phyloP scores from a whole-genome alignment of 176 grass and related monocot genomes.

The Bolboschoenus planiculmis region DNA sequence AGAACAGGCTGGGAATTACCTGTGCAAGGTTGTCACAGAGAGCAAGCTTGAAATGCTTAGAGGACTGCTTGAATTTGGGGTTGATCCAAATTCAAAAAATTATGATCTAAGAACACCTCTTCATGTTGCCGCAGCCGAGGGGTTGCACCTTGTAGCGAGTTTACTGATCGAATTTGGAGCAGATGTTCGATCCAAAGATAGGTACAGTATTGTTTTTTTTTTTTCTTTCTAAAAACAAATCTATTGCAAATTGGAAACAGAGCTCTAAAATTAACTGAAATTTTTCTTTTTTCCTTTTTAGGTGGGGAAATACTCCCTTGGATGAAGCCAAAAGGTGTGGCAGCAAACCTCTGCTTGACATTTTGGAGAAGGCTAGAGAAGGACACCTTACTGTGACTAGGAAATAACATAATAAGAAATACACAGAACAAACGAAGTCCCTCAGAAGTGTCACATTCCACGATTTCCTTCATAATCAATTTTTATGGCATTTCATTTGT shows the following conservation, averaged over 20 bases:
- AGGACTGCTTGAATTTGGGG: conserved; percentile 52
- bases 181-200: conserved; percentile 45
- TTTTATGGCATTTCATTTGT: background rate
- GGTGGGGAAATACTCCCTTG: conserved; percentile 85
- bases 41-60: conserved; percentile 54
- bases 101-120: conserved; percentile 74
- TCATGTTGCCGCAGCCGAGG: conserved; percentile 61
- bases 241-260: background rate
- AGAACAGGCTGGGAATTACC: conserved; percentile 62
- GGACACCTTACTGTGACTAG: background rate
- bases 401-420: background rate
- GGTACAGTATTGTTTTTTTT: conserved; percentile 22
- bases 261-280: background rate
- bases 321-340: conserved; percentile 62
- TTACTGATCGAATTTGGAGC: conserved; percentile 57
- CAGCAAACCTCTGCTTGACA: conserved; percentile 49
- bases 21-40: conserved; percentile 43
- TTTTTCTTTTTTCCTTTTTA: conserved; percentile 16
- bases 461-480: conserved; percentile 5
- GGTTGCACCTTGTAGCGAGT: conserved; percentile 55
- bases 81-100: conserved; percentile 77
- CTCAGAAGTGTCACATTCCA: background rate
- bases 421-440: background rate
- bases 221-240: background rate
- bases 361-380: conserved; percentile 49